Conservation (phyloP, 2,329 filamentous ascomycete genomes). For the Zasmidium cellare region DNA sequence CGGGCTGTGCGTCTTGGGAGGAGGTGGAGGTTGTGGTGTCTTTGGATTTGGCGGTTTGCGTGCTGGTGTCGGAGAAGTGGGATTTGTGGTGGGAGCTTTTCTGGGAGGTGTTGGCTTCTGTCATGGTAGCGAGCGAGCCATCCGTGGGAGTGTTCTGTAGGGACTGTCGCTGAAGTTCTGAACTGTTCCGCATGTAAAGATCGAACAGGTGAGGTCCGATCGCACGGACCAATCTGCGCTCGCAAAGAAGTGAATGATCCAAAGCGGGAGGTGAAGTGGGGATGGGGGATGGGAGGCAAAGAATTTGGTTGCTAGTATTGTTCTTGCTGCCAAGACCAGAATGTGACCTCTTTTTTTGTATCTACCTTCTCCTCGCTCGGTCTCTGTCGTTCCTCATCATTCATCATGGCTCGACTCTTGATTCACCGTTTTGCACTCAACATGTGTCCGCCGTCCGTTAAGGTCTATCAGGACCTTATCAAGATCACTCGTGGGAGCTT, state of each 20-base stretch:
- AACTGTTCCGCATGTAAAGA: conserved; percentile 8
- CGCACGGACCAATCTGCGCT: conserved; percentile 18
- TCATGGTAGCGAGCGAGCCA: background rate
- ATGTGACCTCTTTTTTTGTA: conserved; percentile 15
- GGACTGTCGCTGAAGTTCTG: background rate
- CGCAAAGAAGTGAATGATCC: conserved; percentile 1
- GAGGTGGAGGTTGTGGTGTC: background rate
- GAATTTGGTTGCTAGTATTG: conserved; percentile 32
- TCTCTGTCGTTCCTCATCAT: background rate
- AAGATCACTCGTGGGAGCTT: conserved; percentile 27
- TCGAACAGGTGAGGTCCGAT: background rate
- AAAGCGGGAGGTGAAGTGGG: conserved; percentile 18
- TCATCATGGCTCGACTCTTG: conserved; percentile 2
- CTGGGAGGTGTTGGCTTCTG: background rate
- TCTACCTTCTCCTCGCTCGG: conserved; percentile 1
- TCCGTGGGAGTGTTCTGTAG: background rate
- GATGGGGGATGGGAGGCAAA: conserved; percentile 5
- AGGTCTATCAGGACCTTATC: conserved; percentile 28
- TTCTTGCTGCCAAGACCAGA: conserved; percentile 27
- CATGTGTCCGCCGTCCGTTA: conserved; percentile 33
- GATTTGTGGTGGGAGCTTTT: background rate
- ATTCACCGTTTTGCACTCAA: conserved; percentile 3
- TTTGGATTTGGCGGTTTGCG: conserved; percentile 8
- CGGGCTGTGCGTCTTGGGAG: conserved; percentile 1
- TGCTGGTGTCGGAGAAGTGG: background rate